phyloP scores from a whole-genome alignment of 2,329 filamentous ascomycete genomes.

The Trichoderma cornu-damae region DNA sequence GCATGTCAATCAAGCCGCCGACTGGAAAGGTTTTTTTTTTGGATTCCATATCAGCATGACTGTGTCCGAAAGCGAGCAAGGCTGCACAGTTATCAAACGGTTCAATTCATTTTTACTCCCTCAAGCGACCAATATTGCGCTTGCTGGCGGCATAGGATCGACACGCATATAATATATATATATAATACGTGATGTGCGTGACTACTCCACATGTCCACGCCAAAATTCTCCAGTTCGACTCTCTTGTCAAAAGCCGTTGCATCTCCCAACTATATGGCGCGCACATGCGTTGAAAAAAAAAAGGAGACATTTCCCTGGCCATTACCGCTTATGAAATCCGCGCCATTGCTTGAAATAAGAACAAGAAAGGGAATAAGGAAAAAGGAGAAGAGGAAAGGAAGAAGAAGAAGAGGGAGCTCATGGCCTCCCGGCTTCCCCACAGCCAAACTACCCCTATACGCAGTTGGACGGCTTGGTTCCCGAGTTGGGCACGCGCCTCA shows the following conservation, averaged over 20 bases:
- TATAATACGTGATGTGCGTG: too few relatives aligned
- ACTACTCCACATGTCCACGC: background rate
- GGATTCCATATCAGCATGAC: too few relatives aligned
- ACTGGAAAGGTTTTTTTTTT: too few relatives aligned
- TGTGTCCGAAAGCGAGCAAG: too few relatives aligned
- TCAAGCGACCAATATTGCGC: background rate
- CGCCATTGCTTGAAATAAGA: background rate
- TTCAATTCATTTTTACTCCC: background rate
- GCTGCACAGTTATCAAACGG: background rate
- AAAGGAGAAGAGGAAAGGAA: background rate
- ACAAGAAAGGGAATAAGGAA: background rate
- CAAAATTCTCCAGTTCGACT: background rate
- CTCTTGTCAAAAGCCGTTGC: background rate
- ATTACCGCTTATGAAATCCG: background rate
- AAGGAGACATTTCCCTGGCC: background rate
- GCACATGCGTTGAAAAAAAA: background rate
- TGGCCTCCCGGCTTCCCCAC: background rate
- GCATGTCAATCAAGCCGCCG: too few relatives aligned
- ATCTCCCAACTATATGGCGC: background rate
- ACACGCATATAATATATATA: background rate
- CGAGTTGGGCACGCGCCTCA: slow-evolving; percentile 28
- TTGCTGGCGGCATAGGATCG: background rate
- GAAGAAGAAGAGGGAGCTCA: background rate
- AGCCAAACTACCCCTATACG: background rate
- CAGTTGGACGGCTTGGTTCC: slow-evolving; percentile 23